Conservation (phyloP, 2,329 filamentous ascomycete species). For the Claviceps pazoutovae region DNA sequence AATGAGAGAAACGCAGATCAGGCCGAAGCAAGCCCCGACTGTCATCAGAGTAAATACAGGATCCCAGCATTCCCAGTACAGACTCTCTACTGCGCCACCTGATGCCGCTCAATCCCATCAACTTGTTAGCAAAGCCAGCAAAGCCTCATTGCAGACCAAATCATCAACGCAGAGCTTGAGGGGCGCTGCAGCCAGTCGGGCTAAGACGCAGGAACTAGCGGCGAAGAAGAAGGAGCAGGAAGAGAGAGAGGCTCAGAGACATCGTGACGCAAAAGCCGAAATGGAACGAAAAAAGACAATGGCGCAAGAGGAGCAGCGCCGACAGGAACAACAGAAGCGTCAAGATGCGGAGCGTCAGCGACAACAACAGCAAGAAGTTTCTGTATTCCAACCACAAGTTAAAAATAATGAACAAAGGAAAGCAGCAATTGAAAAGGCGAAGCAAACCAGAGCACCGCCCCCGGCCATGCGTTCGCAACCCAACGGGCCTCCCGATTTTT, state of each 20-base stretch:
- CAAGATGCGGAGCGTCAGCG: conserved; percentile 49
- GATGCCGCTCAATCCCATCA: conserved; percentile 30
- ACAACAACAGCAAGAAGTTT: conserved; percentile 44
- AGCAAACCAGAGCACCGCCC: conserved; percentile 48
- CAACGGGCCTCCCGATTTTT: conserved; percentile 35
- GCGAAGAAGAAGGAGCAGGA: conserved; percentile 77
- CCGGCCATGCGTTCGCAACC: conserved; percentile 43
- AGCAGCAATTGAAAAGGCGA: conserved; percentile 48
- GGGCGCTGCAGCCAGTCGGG: conserved; percentile 40
- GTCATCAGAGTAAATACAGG: conserved; percentile 58
- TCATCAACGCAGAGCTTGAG: conserved; percentile 47
- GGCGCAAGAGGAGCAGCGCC: conserved; percentile 49
- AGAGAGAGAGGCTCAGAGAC: conserved; percentile 64
- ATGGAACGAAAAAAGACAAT: conserved; percentile 62
- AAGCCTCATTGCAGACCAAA: conserved; percentile 48
- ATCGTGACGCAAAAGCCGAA: conserved; percentile 69
- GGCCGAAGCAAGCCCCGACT: conserved; percentile 52
- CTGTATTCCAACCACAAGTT: conserved; percentile 46
- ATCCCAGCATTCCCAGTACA: conserved; percentile 46
- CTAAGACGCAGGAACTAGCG: conserved; percentile 60
- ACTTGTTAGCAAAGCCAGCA: conserved; percentile 51
- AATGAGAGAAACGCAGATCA: conserved; percentile 42
- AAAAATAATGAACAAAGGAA: conserved; percentile 54
- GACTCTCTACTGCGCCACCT: conserved; percentile 42
- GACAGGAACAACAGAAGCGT: conserved; percentile 42